Percentiles rank a stretch among this genome's conserved stretches.
Conservation (phyloP, 805 yeast genomes). For the Blastobotrys mokoenaii region DNA sequence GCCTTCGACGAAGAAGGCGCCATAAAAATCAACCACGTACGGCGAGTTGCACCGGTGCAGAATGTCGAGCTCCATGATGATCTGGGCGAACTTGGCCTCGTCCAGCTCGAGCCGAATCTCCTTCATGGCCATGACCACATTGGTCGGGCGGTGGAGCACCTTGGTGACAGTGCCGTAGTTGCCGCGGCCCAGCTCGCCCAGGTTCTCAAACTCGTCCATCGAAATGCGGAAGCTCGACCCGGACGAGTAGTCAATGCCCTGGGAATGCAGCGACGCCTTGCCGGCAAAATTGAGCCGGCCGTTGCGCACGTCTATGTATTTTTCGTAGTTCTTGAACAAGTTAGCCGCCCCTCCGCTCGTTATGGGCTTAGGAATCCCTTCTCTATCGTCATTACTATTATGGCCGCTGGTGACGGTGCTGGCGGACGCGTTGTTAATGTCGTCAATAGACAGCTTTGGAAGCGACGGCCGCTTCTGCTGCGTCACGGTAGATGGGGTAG, state of each 20-base stretch:
- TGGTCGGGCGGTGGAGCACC: slow-evolving; percentile 88
- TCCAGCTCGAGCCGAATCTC: slow-evolving; percentile 90
- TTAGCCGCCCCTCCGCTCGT: slow-evolving; percentile 1
- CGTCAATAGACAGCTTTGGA: no score
- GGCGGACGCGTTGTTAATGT: no score
- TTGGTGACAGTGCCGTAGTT: slow-evolving; percentile 94
- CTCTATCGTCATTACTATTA: no score
- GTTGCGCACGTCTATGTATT: slow-evolving; percentile 83
- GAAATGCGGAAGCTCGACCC: slow-evolving; percentile 85
- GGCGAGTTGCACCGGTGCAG: slow-evolving; percentile 87
- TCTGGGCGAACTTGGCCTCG: slow-evolving; percentile 88
- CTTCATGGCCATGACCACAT: slow-evolving; percentile 93
- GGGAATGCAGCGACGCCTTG: slow-evolving; percentile 82
- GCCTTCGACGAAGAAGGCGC: slow-evolving; percentile 95
- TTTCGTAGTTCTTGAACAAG: slow-evolving; percentile 72
- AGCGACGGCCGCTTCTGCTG: no score
- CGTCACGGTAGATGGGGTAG: slow-evolving; percentile 7
- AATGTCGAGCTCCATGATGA: slow-evolving; percentile 91
- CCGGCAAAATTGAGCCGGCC: slow-evolving; percentile 91
- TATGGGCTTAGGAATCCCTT: no score
- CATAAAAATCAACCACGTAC: slow-evolving; percentile 90
- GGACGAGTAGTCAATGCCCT: slow-evolving; percentile 83
- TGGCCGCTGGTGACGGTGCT: background rate
- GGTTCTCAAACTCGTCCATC: slow-evolving; percentile 62
- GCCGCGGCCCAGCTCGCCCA: slow-evolving; percentile 86